A percentile compares a stretch with the other conserved stretches of the same genome.
Conservation (phyloP, 2,329 filamentous ascomycete genomes). For the Xylaria sp. region DNA sequence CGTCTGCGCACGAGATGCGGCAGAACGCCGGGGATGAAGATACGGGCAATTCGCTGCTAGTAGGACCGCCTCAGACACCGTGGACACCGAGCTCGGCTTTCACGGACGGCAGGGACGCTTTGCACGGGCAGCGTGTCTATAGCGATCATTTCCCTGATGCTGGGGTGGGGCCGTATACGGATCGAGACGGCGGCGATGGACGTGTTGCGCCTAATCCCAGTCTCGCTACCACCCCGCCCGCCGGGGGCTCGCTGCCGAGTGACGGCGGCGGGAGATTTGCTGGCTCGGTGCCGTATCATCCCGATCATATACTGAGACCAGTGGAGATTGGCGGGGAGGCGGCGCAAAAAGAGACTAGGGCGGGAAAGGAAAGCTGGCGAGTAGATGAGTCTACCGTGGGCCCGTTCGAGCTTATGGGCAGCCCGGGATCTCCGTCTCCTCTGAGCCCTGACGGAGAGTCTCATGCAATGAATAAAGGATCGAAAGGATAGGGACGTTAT, state of each 20-base stretch:
- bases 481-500: constrained; percentile 7
- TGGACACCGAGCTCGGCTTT: constrained; percentile 42
- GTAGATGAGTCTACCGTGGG: constrained; percentile 43
- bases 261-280: constrained; percentile 3
- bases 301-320: constrained; percentile 36
- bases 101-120: constrained; percentile 51
- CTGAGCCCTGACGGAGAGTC: constrained; percentile 7
- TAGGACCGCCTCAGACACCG: constrained; percentile 34
- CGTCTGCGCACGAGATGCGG: constrained; percentile 28
- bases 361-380: not conserved
- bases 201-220: constrained; percentile 40
- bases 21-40: constrained; percentile 4
- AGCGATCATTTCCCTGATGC: constrained; percentile 60
- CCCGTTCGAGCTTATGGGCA: constrained; percentile 53
- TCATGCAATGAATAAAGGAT: constrained; percentile 25
- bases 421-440: constrained; percentile 18
- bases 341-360: not conserved
- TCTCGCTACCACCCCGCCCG: constrained; percentile 33
- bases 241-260: not conserved
- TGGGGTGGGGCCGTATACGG: constrained; percentile 60
- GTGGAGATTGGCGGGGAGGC: constrained; percentile 28
- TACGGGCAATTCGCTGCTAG: constrained; percentile 33
- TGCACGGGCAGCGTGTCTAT: constrained; percentile 49
- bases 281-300: constrained; percentile 30
- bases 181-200: constrained; percentile 42